Percentiles rank a stretch among this genome's conserved stretches.
Evolutionary conservation across 306 rosid species (phyloP).

Genomic region (Prunus salicina): DNA sequence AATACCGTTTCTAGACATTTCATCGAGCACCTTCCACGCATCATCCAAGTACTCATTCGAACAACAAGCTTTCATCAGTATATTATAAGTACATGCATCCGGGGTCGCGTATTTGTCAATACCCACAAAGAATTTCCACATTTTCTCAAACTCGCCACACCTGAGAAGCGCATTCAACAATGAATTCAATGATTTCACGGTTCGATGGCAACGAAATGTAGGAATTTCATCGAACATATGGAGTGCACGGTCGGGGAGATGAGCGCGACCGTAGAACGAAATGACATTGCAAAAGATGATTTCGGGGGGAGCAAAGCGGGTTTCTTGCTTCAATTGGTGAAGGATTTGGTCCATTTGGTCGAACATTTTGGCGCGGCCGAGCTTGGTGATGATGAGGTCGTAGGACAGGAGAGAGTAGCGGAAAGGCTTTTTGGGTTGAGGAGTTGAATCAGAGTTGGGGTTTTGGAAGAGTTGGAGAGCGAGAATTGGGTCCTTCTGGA

Average conservation of each 20-base stretch:
- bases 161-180: slow-evolving; percentile 49
- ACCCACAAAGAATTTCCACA: slow-evolving; percentile 24
- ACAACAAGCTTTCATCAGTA: slow-evolving; percentile 46
- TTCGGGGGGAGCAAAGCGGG: slow-evolving; percentile 47
- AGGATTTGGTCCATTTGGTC: slow-evolving; percentile 67
- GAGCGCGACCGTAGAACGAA: slow-evolving; percentile 56
- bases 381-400: slow-evolving; percentile 75
- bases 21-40: slow-evolving; percentile 50
- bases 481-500: slow-evolving; percentile 50
- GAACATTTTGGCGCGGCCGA: slow-evolving; percentile 74
- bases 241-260: slow-evolving; percentile 54
- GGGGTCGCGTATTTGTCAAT: slow-evolving; percentile 33
- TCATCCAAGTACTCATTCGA: slow-evolving; percentile 19
- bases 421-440: slow-evolving; percentile 33
- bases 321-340: slow-evolving; percentile 43
- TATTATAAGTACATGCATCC: slow-evolving; percentile 65
- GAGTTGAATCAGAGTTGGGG: slow-evolving; percentile 32
- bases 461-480: slow-evolving; percentile 67
- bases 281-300: slow-evolving; percentile 76
- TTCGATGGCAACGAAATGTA: slow-evolving; percentile 43
- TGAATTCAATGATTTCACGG: slow-evolving; percentile 60
- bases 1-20: slow-evolving; percentile 45
- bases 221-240: slow-evolving; percentile 51
- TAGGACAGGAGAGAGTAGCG: slow-evolving; percentile 62
- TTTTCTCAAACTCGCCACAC: slow-evolving; percentile 38